Evolutionary conservation across 192 early-diverging fungal genomes (phyloP).

Genomic region (Gonapodya prolifera): DNA sequence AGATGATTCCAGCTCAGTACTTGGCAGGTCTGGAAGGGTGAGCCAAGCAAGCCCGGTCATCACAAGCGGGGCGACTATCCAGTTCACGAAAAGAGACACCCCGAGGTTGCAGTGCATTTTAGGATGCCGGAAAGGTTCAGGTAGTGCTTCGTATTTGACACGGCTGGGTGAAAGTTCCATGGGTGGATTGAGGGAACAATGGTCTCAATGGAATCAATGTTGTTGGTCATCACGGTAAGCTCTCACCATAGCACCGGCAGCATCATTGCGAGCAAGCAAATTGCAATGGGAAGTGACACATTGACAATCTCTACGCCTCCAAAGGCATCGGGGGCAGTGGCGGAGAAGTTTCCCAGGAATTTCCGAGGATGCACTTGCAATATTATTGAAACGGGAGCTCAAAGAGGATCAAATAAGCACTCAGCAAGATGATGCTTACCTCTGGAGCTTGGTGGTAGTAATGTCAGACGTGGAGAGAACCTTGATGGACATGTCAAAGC

Average conservation of each 20-base stretch:
- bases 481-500: too few relatives aligned
- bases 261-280: slow-evolving; percentile 59
- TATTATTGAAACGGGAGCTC: too few relatives aligned
- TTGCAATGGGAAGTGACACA: slow-evolving; percentile 55
- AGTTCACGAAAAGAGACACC: slow-evolving; percentile 49
- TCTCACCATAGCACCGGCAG: slow-evolving; percentile 42
- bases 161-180: slow-evolving; percentile 16
- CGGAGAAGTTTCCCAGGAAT: slow-evolving; percentile 45
- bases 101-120: slow-evolving; percentile 37
- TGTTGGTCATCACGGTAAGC: neutral
- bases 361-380: too few relatives aligned
- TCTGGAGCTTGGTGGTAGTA: too few relatives aligned
- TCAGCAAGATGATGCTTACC: too few relatives aligned
- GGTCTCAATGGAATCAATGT: neutral
- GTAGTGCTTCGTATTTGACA: slow-evolving; percentile 33
- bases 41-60: slow-evolving; percentile 59
- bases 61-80: slow-evolving; percentile 48
- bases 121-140: slow-evolving; percentile 18
- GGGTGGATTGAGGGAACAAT: neutral
- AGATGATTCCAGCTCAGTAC: slow-evolving; percentile 51
- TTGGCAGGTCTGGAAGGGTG: slow-evolving; percentile 50
- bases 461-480: too few relatives aligned
- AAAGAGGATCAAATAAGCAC: too few relatives aligned
- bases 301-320: slow-evolving; percentile 39
- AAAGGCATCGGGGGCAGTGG: slow-evolving; percentile 30